These are phyloP conservation scores for Russula brevipes DNA, from an alignment of 768 basidiomycete genomes.

Conservation along the genomic window DNA sequence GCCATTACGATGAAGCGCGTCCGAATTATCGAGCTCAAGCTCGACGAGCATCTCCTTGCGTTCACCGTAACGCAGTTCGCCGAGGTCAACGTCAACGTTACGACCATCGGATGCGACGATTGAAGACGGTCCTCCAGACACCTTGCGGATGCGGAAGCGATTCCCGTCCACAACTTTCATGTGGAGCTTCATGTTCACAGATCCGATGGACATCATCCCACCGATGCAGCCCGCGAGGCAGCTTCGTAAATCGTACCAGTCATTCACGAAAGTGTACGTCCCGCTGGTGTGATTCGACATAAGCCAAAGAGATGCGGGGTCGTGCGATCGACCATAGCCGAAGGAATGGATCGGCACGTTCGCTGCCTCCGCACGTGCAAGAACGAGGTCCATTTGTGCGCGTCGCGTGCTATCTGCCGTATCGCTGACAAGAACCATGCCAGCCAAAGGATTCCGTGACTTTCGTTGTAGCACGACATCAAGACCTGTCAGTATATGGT, in stretches of 20 bases:
- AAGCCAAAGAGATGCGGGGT: slow-evolving; percentile 96
- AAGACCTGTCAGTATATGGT: slow-evolving; percentile 31
- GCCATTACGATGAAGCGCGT: slow-evolving; percentile 30
- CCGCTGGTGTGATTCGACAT: slow-evolving; percentile 98
- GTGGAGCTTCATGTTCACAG: slow-evolving; percentile 91
- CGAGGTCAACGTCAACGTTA: slow-evolving; percentile 92
- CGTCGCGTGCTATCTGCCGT: slow-evolving; percentile 87
- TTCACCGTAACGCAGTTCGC: slow-evolving; percentile 94
- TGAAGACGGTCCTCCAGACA: slow-evolving; percentile 82
- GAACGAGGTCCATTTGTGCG: slow-evolving; percentile 97
- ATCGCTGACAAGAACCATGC: slow-evolving; percentile 91
- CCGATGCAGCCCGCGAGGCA: slow-evolving; percentile 93
- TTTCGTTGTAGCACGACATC: slow-evolving; percentile 95
- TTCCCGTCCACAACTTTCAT: slow-evolving; percentile 87
- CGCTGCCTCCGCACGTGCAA: slow-evolving; percentile 93
- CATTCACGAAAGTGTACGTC: slow-evolving; percentile 96
- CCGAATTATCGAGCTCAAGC: slow-evolving; percentile 82
- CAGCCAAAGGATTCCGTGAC: slow-evolving; percentile 81
- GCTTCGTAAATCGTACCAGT: slow-evolving; percentile 93
- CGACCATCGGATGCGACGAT: slow-evolving; percentile 89
- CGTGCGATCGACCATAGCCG: slow-evolving; percentile 94
- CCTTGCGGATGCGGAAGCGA: slow-evolving; percentile 90
- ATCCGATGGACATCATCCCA: slow-evolving; percentile 93
- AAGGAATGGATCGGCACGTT: slow-evolving; percentile 96
- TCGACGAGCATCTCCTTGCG: slow-evolving; percentile 96